phyloP scores from a whole-genome alignment of 164 flowering plant genomes.

The Stephania yunnanensis region DNA sequence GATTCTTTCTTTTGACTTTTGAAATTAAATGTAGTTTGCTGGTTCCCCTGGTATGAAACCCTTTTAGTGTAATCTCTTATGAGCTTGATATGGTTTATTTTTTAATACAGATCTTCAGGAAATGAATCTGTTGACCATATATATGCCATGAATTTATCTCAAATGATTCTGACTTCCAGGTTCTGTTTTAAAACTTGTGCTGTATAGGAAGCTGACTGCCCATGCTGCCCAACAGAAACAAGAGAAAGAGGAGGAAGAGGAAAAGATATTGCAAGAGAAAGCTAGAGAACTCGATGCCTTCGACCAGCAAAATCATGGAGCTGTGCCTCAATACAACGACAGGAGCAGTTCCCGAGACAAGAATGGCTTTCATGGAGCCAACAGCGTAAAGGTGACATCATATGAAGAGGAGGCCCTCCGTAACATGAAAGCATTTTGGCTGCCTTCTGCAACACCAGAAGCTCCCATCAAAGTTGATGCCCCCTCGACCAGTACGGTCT shows the following conservation, averaged over 20 bases:
- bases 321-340: slow-evolving; percentile 78
- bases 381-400: slow-evolving; percentile 89
- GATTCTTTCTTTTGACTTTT: background rate
- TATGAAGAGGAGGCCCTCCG: slow-evolving; percentile 95
- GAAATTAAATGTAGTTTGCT: background rate
- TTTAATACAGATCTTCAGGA: background rate
- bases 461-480: slow-evolving; percentile 74
- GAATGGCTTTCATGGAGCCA: slow-evolving; percentile 96
- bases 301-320: slow-evolving; percentile 96
- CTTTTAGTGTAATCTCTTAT: background rate
- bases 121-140: background rate
- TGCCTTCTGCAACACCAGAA: slow-evolving; percentile 95
- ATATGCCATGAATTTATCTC: background rate
- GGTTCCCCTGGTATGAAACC: background rate
- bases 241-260: slow-evolving; percentile 81
- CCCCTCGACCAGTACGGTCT: slow-evolving; percentile 58
- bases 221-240: slow-evolving; percentile 75
- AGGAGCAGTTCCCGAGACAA: slow-evolving; percentile 56
- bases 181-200: background rate
- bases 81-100: background rate
- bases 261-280: slow-evolving; percentile 67
- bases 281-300: slow-evolving; percentile 87
- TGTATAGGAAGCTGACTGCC: slow-evolving; percentile 64
- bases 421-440: slow-evolving; percentile 97
- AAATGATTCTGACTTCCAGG: background rate